Percentiles rank a stretch among this genome's conserved stretches.
These are phyloP conservation scores for Thyridium curvatum DNA, from an alignment of 2,329 filamentous ascomycete genomes.

Conservation along the genomic window DNA sequence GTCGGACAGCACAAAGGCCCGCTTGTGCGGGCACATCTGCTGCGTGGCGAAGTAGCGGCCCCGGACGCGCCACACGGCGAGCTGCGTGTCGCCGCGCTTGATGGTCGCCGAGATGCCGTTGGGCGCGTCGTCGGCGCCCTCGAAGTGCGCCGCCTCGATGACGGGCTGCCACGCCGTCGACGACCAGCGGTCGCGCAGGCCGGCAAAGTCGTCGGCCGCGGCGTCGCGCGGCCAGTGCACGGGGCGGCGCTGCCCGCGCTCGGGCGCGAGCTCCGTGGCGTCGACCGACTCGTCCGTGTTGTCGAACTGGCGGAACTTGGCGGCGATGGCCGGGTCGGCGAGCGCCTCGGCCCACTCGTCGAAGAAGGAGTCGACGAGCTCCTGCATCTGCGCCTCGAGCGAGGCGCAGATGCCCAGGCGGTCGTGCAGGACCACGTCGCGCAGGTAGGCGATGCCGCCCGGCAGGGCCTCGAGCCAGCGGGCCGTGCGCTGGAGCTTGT, in stretches of 20 bases:
- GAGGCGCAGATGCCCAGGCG: conserved; percentile 79
- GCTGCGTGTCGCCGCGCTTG: conserved; percentile 83
- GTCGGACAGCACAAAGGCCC: conserved; percentile 83
- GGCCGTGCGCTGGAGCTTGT: conserved; percentile 83
- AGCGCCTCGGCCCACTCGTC: conserved; percentile 89
- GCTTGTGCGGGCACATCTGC: conserved; percentile 93
- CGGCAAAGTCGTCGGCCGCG: conserved; percentile 67
- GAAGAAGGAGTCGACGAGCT: conserved; percentile 77
- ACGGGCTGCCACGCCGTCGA: conserved; percentile 73
- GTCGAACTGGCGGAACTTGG: conserved; percentile 74
- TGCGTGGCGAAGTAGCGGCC: conserved; percentile 80
- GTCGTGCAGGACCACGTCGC: conserved; percentile 77
- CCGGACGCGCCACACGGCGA: conserved; percentile 78
- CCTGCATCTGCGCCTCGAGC: conserved; percentile 82
- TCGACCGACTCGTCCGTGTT: conserved; percentile 71
- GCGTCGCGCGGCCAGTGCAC: conserved; percentile 70
- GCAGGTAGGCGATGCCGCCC: conserved; percentile 76
- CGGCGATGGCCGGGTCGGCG: conserved; percentile 58
- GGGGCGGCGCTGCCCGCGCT: conserved; percentile 68
- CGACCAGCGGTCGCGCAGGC: conserved; percentile 55
- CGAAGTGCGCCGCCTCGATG: conserved; percentile 64
- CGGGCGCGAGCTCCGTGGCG: conserved; percentile 62
- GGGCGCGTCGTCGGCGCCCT: conserved; percentile 52
- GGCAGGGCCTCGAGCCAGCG: conserved; percentile 82
- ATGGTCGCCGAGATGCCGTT: conserved; percentile 71